Base-by-base conservation (phyloP, 768 basidiomycete genomes). In the Suillus plorans region DNA sequence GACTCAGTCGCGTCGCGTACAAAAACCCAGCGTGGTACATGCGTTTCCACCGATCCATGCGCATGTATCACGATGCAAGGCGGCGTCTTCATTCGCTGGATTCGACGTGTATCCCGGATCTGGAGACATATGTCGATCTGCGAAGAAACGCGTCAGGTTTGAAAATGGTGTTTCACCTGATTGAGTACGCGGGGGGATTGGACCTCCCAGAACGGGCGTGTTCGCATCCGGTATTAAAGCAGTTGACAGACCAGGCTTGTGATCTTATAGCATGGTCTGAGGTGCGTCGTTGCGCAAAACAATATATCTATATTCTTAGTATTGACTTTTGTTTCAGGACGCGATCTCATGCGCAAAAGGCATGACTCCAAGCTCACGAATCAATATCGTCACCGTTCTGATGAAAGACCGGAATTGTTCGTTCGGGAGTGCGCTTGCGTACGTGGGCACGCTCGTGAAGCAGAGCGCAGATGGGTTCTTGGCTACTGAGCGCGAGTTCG, bases 221-320 rank as follows among this genome's bases (percentile, higher is more conserved):
- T 22, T 71, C 71, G 14, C 67, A 72, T 18, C 69, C 73, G 10
- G 62, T 69, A n/a, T 63, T 84, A 16, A 63, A 61, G 28, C 70
- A 71, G 16, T 68, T 88, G 10, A 78, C 76, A 44, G 70, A 77
- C 36, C 69, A 78, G 57, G 84, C 84, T 2, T 77, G 80, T 10
- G 81, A 88, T 67, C 77, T 89, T 52, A 80, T 86, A 14, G 78
- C 80, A 8, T 82, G 82, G 77, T 82, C 84, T n/a, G 75, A 81
- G 75, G 89, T 89, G 72, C 50, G 77, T 71, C 8, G 31, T n/a
- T 36, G 31, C 16, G 13, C 13, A 13, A 14, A 49, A 22, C 12
- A 44, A 20, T 9, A 45, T 45, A 45, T 45, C 2, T 10, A 25
- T 22, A 14, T 6, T 13, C 22, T 49, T 25, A 13, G 22, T 25